Evolutionary conservation across 169 alveolate genomes (phyloP), one percentile per base, ranked within the genome.

Genomic region (Babesia bovis): DNA sequence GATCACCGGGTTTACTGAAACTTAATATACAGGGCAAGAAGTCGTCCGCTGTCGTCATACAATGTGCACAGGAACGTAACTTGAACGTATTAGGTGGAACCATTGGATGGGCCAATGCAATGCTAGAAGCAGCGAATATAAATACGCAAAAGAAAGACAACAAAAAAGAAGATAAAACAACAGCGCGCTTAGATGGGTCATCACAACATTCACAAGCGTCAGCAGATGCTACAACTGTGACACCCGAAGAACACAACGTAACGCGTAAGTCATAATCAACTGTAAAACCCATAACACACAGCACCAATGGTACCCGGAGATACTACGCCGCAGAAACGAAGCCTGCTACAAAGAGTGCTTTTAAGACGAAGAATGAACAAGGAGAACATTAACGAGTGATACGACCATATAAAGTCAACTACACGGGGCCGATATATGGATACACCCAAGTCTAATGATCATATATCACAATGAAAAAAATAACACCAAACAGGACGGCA

Each of bases 61-160:
- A 77, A 42, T 55, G 79, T 30, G 26, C 63, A 6, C 38, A 30
- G 33, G 76, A 55, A 13, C 53, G 70, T 33, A 50, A 66, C 67
- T 53, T 77, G 26, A 60, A 77, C 45, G 57, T 77, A 7, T 58
- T 77, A 41, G 85, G 79, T 28, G 85, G 82, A 7, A 77, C 85
- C 15, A 63, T 77, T 12, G 85, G 85, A 3, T 68, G 85, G 85
- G 74, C 61, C 28, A 45, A 25, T 15, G 73, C 73, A 26, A 21
- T 32, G 9, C 42, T 19, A 5, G 55, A 19, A 17, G n/a, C 7
- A 38, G 7, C 45, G 7, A 13, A 13, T 38, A 38, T 7, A 9
- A 38, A 38, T 38, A 9, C 45, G 7, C 45, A 38, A 13, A 7
- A 13, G 7, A 7, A 13, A 9, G n/a, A 38, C 13, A 7, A 13